Percentiles rank a stretch among this genome's conserved stretches.
phyloP scores from a whole-genome alignment of 352 stramenopile genomes.

The Pythium rishiriense region DNA sequence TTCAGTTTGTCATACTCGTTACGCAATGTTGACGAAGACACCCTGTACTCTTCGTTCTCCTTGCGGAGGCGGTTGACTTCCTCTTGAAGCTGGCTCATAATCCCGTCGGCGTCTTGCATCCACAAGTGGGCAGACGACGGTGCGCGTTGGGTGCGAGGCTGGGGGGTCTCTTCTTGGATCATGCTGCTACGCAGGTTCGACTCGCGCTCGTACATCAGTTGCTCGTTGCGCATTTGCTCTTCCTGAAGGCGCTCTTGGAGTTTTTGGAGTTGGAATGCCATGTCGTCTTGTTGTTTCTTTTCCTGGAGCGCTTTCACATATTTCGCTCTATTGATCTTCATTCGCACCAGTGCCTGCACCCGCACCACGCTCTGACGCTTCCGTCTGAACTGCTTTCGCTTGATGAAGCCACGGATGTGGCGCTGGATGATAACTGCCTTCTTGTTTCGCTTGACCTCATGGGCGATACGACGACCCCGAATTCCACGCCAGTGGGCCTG shows the following conservation, averaged over 20 bases:
- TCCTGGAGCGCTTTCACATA: conserved; percentile 74
- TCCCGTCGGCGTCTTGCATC: conserved; percentile 85
- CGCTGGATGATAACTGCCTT: conserved; percentile 71
- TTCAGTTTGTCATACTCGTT: conserved; percentile 74
- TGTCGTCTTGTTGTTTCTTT: conserved; percentile 83
- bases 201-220: conserved; percentile 55
- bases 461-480: conserved; percentile 51
- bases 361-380: conserved; percentile 24
- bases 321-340: conserved; percentile 81
- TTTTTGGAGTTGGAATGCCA: conserved; percentile 81
- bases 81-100: conserved; percentile 78
- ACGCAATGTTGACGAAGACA: conserved; percentile 45
- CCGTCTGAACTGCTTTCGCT: conserved; percentile 37
- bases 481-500: conserved; percentile 82
- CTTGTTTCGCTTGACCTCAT: conserved; percentile 52
- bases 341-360: conserved; percentile 69
- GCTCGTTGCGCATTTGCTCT: conserved; percentile 75
- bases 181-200: conserved; percentile 30
- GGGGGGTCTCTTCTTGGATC: conserved; percentile 10
- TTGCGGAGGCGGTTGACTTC: conserved; percentile 69
- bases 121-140: conserved; percentile 74
- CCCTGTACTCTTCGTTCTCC: conserved; percentile 74
- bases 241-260: conserved; percentile 78
- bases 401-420: conserved; percentile 59
- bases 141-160: conserved; percentile 31